Evolutionary conservation across 2,329 filamentous ascomycete genomes (phyloP).

Genomic region (Massarina eburnea): DNA sequence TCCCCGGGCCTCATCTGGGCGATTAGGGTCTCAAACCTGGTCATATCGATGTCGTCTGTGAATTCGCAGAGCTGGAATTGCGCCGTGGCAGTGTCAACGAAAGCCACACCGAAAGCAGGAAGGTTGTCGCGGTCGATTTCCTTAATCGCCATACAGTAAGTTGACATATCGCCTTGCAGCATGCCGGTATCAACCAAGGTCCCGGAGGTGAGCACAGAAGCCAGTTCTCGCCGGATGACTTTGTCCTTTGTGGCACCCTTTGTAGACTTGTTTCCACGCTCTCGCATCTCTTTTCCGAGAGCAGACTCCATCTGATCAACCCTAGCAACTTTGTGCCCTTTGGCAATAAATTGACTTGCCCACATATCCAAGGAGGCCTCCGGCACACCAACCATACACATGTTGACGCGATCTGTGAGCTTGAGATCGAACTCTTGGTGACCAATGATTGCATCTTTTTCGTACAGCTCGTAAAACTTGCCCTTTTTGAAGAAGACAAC

Average conservation of each 20-base stretch:
- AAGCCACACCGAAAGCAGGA: slow-evolving; percentile 87
- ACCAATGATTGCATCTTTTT: slow-evolving; percentile 94
- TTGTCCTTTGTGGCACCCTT: slow-evolving; percentile 72
- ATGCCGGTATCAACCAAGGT: slow-evolving; percentile 95
- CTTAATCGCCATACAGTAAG: slow-evolving; percentile 94
- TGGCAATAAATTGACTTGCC: slow-evolving; percentile 98
- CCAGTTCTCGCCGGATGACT: slow-evolving; percentile 86
- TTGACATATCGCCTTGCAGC: slow-evolving; percentile 97
- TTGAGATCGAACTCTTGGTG: slow-evolving; percentile 97
- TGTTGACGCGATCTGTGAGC: slow-evolving; percentile 96
- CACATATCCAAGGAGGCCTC: slow-evolving; percentile 94
- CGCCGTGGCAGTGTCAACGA: slow-evolving; percentile 93
- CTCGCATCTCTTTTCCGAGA: slow-evolving; percentile 97
- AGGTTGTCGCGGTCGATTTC: slow-evolving; percentile 65
- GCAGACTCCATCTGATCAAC: slow-evolving; percentile 98
- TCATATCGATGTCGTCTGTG: slow-evolving; percentile 86
- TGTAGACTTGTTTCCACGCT: slow-evolving; percentile 65
- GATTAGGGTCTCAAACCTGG: slow-evolving; percentile 95
- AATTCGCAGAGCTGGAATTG: slow-evolving; percentile 95
- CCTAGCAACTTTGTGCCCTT: slow-evolving; percentile 94
- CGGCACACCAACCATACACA: slow-evolving; percentile 98
- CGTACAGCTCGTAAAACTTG: slow-evolving; percentile 98
- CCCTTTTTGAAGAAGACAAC: slow-evolving; percentile 99
- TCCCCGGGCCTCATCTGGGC: slow-evolving; percentile 90
- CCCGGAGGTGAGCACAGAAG: slow-evolving; percentile 86